phyloP scores from a whole-genome alignment of 345 rosid genomes.

The Populus ilicifolia region DNA sequence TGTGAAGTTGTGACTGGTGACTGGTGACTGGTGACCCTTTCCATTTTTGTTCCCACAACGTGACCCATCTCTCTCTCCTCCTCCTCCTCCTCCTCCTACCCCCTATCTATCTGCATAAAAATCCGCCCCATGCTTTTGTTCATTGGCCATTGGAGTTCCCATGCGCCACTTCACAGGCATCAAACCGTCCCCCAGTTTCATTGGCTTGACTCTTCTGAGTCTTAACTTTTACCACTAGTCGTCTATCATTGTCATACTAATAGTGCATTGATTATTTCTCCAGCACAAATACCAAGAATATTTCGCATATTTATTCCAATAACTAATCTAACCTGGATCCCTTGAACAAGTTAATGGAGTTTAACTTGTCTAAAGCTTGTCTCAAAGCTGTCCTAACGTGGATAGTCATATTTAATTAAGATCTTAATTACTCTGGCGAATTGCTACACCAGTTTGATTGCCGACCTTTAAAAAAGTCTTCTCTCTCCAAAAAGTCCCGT shows the following conservation, averaged over 20 bases:
- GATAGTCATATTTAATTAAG: too few species aligned
- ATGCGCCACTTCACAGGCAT: conserved; percentile 54
- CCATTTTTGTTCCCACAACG: conserved; percentile 11
- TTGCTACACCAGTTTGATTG: too few species aligned
- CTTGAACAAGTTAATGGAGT: too few species aligned
- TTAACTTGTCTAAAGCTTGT: not conserved
- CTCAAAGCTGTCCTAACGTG: not conserved
- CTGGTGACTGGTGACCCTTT: conserved; percentile 22
- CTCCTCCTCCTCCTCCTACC: not conserved
- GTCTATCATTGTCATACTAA: not conserved
- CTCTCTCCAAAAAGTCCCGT: too few species aligned
- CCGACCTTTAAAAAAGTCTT: too few species aligned
- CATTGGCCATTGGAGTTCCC: conserved; percentile 51
- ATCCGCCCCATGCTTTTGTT: conserved; percentile 34
- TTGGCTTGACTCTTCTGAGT: not conserved
- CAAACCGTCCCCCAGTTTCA: conserved; percentile 24
- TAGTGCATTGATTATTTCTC: not conserved
- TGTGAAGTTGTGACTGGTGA: not conserved
- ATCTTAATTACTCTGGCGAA: too few species aligned
- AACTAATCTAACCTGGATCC: not conserved
- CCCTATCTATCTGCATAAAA: not conserved
- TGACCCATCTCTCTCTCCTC: not conserved
- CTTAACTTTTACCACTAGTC: conserved; percentile 3
- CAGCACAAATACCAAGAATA: conserved; percentile 22
- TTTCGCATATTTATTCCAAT: conserved; percentile 3